phyloP scores from a whole-genome alignment of 768 basidiomycete species.

The Galerina marginata region DNA sequence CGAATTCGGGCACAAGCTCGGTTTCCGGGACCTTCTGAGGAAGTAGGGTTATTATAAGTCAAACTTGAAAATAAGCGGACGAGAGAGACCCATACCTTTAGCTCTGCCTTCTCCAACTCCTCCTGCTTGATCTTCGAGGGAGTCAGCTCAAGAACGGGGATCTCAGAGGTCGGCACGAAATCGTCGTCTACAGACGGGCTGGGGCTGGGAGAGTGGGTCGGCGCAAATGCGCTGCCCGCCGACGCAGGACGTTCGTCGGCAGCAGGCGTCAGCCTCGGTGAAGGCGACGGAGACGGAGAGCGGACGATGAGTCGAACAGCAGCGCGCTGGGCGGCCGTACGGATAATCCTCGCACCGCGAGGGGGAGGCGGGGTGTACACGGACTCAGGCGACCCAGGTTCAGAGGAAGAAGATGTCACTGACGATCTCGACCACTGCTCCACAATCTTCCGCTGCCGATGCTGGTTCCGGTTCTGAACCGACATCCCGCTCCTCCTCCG shows the following conservation, averaged over 20 bases:
- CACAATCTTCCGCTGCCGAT: background rate
- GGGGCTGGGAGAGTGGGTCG: background rate
- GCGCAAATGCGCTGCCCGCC: background rate
- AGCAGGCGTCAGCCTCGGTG: no score
- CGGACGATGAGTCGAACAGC: background rate
- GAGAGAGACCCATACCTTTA: no score
- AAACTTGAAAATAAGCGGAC: no score
- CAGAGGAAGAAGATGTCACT: background rate
- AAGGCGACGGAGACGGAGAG: background rate
- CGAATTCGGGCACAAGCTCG: no score
- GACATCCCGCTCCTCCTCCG: background rate
- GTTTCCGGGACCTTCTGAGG: no score
- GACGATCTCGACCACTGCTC: background rate
- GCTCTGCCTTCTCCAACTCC: no score
- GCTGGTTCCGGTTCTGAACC: no score
- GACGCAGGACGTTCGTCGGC: no score
- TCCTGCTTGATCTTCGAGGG: background rate
- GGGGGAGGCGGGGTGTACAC: background rate
- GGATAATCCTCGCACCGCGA: background rate
- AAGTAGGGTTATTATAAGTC: no score
- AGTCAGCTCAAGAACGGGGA: constrained; percentile 23
- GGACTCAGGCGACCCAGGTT: constrained; percentile 1
- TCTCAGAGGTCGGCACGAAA: constrained; percentile 27
- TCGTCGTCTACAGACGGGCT: background rate
- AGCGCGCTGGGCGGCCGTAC: constrained; percentile 17